Conservation (phyloP, 176 grass and related monocot species). For the Themeda triandra region DNA sequence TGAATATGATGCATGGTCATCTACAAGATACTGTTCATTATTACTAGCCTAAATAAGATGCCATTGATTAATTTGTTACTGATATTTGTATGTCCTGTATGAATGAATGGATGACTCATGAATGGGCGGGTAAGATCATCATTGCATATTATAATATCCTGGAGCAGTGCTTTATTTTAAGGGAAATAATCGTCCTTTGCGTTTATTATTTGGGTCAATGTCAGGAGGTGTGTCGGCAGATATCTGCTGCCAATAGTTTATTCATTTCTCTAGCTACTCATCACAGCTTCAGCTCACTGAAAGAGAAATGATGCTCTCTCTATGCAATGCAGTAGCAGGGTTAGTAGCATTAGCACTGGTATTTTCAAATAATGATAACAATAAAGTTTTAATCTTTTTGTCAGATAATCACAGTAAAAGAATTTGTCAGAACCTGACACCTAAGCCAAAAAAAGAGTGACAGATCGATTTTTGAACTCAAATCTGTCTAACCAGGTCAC, state of each 20-base stretch:
- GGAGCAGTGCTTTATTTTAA: neutral
- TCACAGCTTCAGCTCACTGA: neutral
- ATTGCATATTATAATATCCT: neutral
- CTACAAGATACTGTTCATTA: neutral
- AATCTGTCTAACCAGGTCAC: too few species aligned
- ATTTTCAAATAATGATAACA: too few species aligned
- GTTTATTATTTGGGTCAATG: conserved; percentile 10
- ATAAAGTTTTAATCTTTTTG: too few species aligned
- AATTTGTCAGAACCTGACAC: too few species aligned
- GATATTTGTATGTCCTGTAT: neutral
- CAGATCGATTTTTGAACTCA: too few species aligned
- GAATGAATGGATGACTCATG: neutral
- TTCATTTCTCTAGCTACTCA: neutral
- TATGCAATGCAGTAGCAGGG: too few species aligned
- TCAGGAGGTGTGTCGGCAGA: conserved; percentile 19
- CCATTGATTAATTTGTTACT: neutral
- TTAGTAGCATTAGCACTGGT: too few species aligned
- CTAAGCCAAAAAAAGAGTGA: too few species aligned
- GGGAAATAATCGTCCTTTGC: neutral
- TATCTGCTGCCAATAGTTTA: neutral
- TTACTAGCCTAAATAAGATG: neutral
- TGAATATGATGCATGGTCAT: neutral
- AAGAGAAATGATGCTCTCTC: neutral
- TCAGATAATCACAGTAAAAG: too few species aligned
- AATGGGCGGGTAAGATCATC: neutral